Base-by-base conservation (phyloP, 2,329 filamentous ascomycete species). In the Pseudogymnoascus sp. region DNA sequence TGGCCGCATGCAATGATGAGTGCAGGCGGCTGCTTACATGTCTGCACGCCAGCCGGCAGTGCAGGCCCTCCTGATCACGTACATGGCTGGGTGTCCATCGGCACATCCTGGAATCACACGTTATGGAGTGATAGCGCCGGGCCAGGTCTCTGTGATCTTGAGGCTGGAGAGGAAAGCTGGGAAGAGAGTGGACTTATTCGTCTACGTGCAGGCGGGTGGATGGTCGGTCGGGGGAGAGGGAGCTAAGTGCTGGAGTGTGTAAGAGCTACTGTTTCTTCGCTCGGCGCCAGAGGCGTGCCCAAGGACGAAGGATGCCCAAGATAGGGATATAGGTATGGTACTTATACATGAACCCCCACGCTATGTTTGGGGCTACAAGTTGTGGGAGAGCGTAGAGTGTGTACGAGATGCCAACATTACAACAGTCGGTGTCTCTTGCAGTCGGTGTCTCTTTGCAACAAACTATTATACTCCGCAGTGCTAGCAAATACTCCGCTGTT, bases 11-110 rank as follows among this genome's bases (percentile, higher is more conserved):
- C 43, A 50, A 50, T 50, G 43, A 50, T 50, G 43, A 50, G 43
- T 50, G 43, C 43, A 50, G 43, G 43, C 43, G 43, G 43, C 43
- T 50, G 43, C 25, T 50, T 50, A 50, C 43, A 50, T 50, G 43
- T 30, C 43, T 50, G 43, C 43, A 50, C 14, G 43, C 43, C 43
- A 50, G 22, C 43, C 43, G 43, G 43, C 43, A 50, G 43, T 50
- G 43, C 43, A 50, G 22, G 43, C 25, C 43, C 43, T 50, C 43
- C 43, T 50, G 43, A 50, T 50, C 43, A 50, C 43, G 18, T 50
- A 50, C 43, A 50, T 50, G 43, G 11, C 14, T 16, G 14, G 22
- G 14, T 9, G 14, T 6, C 6, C 25, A 11, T 30, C 43, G 43
- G n/a, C 43, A 30, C 22, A 28, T 30, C 22, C 12, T 50, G 25